Percentiles rank a stretch among this genome's conserved stretches.
phyloP scores from a whole-genome alignment of 2,329 filamentous ascomycete species.

The Colletotrichum sp. region DNA sequence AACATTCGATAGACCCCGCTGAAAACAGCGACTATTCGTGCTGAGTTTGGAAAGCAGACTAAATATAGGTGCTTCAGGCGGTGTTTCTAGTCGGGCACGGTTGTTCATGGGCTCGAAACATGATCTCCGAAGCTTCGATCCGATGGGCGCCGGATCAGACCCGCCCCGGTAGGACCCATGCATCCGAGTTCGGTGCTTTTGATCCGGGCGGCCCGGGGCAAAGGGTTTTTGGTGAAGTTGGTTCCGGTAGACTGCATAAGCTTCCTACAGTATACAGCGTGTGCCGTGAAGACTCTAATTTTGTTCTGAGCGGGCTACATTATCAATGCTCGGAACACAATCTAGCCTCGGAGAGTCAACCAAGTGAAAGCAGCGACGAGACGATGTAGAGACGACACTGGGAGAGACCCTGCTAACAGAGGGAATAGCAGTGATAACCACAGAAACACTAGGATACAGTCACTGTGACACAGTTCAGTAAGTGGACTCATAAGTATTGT shows the following conservation, averaged over 20 bases:
- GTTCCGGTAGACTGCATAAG: not conserved
- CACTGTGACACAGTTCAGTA: not conserved
- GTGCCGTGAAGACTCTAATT: rapidly evolving
- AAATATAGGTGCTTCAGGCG: not conserved
- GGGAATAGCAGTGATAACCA: not conserved
- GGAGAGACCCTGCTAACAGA: not conserved
- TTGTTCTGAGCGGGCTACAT: not conserved
- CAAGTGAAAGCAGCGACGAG: not conserved
- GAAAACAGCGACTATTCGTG: not conserved
- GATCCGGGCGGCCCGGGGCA: not conserved
- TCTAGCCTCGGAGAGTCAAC: not conserved
- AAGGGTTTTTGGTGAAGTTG: not conserved
- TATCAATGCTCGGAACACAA: rapidly evolving
- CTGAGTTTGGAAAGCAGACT: not conserved
- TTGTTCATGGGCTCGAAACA: not conserved
- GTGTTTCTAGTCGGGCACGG: not conserved
- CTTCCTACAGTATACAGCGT: not conserved
- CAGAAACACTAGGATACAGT: not conserved
- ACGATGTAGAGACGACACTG: not conserved
- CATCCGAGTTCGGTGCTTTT: not conserved
- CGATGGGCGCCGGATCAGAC: not conserved
- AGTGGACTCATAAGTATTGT: not conserved
- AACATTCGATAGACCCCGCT: not conserved
- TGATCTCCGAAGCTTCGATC: not conserved
- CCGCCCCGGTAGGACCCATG: not conserved